Base-by-base conservation (phyloP, 1,284 basidiomycete species). In the Cutaneotrichosporon sp. region DNA sequence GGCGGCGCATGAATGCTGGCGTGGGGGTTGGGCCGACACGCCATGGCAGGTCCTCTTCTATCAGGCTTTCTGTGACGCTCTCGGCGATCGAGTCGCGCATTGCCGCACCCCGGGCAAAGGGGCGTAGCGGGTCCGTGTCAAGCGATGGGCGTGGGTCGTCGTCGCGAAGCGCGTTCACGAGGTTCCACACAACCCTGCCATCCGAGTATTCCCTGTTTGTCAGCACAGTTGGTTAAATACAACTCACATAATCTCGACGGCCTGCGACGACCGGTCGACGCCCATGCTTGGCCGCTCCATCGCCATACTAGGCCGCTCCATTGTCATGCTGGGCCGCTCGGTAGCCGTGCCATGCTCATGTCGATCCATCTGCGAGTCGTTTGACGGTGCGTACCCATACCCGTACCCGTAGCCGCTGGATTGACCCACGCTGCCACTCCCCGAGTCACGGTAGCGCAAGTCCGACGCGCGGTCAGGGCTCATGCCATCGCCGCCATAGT, bases 121-220 rank as follows among this genome's bases (percentile, higher is more conserved):
- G 18, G 9, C 57, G 42, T 4, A 16, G 46, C 1, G 47, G 26
- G 42, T 22, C 49, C 2, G n/a, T 26, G n/a, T 42, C 56, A 14
- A 52, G 36, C 9, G 60, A 49, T n/a, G n/a, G 18, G 22, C 57
- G 57, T 26, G 58, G 56, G 14, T 31, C 51, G 30, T 47, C 67
- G 38, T 58, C 56, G 14, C 72, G 72, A 22, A 77, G 65, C 1
- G 73, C 78, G 56, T 80, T 74, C 34, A 78, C 74, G 32, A 80
- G 65, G 46, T 73, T 73, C 78, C 78, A 80, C 3, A 77, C 75
- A 0, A 80, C 69, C 52, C 72, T 66, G 10, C 78, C 78, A 63
- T 80, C 76, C 32, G 73, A 73, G 64, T 77, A 77, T 64, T 80
- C 78, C 42, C 75, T 78, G 56, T 14, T 14, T 38, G 55, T 62